Base-by-base conservation (phyloP, 179 eudicot species). In the Beta macrorhiza region DNA sequence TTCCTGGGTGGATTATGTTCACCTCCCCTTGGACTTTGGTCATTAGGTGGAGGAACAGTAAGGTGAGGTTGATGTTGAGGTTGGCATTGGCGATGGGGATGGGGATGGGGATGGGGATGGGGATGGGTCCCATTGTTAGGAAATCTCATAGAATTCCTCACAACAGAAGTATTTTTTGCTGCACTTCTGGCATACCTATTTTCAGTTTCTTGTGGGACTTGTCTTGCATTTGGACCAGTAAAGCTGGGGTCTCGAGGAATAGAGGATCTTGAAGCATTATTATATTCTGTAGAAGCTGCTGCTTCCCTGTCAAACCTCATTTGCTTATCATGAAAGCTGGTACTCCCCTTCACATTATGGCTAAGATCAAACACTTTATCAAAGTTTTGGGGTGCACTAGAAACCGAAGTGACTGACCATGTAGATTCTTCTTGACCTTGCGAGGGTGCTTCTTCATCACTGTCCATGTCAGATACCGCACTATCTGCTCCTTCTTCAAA, bases 151-250 rank as follows among this genome's bases (percentile, higher is more conserved):
- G 83, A 67, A 70, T 56, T 71, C n/a, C 62, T 57, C 13, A 25
- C 25, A 47, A 59, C 72, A 9, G 82, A 45, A 53, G 75, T 59
- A 57, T 67, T 73, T 8, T 72, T 79, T 49, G 82, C 56, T 45
- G 57, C 67, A 20, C 57, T 80, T 77, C 75, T 81, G 42, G 82
- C 82, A 64, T 89, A 88, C 72, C 90, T 85, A 76, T 86, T 89
- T 72, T 83, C 86, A 29, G 67, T 72, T 62, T 68, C 67, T 71
- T 77, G 79, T 16, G 65, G 1, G n/a, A 61, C 51, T 25, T 85
- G 75, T 29, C 77, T 81, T 59, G 67, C 56, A 85, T 81, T 80
- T 19, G 84, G 53, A 29, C 72, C 64, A 29, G n/a, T 63, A 44
- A 76, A 83, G 72, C 81, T 84, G 64, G 79, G 82, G 14, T 7